A percentile compares a stretch with the other conserved stretches of the same genome.
These are phyloP conservation scores for Scedosporium boydii DNA, from an alignment of 2,329 filamentous ascomycete genomes.

Conservation along the genomic window DNA sequence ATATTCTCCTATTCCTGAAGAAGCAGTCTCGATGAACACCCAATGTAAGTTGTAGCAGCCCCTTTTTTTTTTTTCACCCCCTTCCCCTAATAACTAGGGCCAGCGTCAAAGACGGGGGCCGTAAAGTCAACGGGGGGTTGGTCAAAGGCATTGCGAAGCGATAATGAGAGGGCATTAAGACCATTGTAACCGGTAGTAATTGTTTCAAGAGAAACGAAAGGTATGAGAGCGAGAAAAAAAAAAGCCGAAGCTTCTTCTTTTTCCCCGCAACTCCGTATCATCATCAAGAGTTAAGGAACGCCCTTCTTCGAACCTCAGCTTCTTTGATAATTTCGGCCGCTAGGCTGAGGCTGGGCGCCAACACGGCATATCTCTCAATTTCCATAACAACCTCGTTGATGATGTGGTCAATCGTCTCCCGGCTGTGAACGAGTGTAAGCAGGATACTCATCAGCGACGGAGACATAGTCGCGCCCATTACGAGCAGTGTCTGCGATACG, in stretches of 20 bases:
- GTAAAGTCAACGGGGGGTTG: neutral
- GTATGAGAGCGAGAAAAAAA: neutral
- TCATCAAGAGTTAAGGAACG: constrained; percentile 36
- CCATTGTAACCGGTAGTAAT: neutral
- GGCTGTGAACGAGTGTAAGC: constrained; percentile 42
- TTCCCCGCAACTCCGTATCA: constrained; percentile 14
- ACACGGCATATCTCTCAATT: constrained; percentile 61
- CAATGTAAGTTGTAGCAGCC: neutral
- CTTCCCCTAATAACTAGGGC: neutral
- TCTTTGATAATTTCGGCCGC: constrained; percentile 76
- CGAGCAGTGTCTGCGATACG: constrained; percentile 69
- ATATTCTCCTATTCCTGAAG: neutral
- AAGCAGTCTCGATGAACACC: neutral
- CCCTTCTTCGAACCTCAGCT: constrained; percentile 62
- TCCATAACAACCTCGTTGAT: constrained; percentile 70
- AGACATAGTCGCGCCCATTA: constrained; percentile 80
- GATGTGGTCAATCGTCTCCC: constrained; percentile 60
- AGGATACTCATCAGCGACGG: constrained; percentile 60
- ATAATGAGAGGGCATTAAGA: neutral
- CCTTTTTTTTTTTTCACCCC: neutral
- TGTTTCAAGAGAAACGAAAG: neutral
- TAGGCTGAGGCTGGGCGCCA: constrained; percentile 67
- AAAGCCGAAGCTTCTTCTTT: neutral
- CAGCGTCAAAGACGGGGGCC: neutral
- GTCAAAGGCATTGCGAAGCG: neutral